Percentiles rank a stretch among this genome's conserved stretches.
phyloP scores from a whole-genome alignment of 306 rosid genomes.

The Prunus kanzakura region DNA sequence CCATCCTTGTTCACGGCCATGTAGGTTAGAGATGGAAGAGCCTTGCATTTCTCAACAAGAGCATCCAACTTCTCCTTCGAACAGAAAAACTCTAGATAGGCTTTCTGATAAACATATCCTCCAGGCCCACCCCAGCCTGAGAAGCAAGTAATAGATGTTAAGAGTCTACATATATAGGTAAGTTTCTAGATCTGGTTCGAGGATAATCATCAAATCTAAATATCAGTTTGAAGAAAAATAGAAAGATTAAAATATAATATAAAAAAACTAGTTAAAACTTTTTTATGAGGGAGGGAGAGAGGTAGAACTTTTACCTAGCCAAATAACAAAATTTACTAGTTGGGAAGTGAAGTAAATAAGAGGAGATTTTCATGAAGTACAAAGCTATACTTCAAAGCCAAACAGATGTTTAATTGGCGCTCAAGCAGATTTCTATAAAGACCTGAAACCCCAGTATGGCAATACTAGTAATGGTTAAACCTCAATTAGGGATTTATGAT shows the following conservation, averaged over 20 bases:
- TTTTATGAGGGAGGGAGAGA: too few relatives aligned
- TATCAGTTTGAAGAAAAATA: background rate
- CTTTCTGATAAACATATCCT: conserved; percentile 94
- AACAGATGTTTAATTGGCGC: background rate
- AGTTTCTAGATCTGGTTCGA: background rate
- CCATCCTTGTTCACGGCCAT: conserved; percentile 89
- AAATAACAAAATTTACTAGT: too few relatives aligned
- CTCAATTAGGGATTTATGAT: background rate
- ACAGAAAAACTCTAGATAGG: conserved; percentile 95
- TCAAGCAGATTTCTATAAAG: background rate
- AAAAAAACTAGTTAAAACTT: too few relatives aligned
- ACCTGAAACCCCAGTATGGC: background rate
- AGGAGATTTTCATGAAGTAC: background rate
- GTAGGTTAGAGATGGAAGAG: conserved; percentile 59
- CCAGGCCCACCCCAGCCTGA: conserved; percentile 97
- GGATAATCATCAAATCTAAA: background rate
- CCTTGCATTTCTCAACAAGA: conserved; percentile 67
- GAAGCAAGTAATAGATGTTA: background rate
- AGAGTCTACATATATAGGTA: background rate
- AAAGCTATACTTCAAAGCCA: background rate
- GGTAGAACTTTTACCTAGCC: too few relatives aligned
- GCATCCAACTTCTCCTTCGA: conserved; percentile 70
- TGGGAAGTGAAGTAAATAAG: background rate
- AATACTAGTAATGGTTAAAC: background rate
- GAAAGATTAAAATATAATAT: background rate